Percentiles rank a stretch among this genome's conserved stretches.
These are phyloP conservation scores for Euphrasia arctica DNA, from an alignment of 305 asterid species.

Conservation along the genomic window DNA sequence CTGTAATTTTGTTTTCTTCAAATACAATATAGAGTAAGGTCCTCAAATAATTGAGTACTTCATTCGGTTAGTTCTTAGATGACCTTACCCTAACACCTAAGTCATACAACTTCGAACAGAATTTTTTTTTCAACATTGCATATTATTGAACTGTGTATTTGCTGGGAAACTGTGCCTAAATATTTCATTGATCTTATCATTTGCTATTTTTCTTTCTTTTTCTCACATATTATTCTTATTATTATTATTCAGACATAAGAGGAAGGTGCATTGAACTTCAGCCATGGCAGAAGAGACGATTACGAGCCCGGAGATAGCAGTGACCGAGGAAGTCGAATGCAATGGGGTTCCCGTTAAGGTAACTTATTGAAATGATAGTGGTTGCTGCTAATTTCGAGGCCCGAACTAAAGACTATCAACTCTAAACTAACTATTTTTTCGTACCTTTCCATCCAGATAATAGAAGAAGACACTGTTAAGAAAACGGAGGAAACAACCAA, in stretches of 20 bases:
- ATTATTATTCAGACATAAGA: slow-evolving; percentile 12
- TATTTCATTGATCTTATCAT: too few relatives aligned
- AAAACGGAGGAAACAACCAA: slow-evolving; percentile 39
- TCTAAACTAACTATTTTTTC: neutral
- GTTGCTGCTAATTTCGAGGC: too few relatives aligned
- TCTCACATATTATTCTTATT: neutral
- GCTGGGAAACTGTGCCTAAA: neutral
- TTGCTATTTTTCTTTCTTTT: too few relatives aligned
- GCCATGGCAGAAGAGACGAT: slow-evolving; percentile 58
- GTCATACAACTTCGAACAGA: too few relatives aligned
- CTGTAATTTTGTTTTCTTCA: too few relatives aligned
- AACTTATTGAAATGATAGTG: slow-evolving; percentile 14
- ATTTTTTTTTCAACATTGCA: too few relatives aligned
- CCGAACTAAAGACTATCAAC: too few relatives aligned
- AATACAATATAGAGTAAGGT: too few relatives aligned
- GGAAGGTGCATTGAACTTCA: slow-evolving; percentile 21
- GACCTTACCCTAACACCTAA: too few relatives aligned
- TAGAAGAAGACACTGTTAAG: slow-evolving; percentile 23
- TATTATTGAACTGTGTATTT: too few relatives aligned
- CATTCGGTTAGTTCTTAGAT: too few relatives aligned
- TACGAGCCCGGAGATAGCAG: slow-evolving; percentile 39
- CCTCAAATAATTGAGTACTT: too few relatives aligned
- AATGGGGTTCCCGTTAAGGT: slow-evolving; percentile 49
- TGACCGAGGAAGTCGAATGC: slow-evolving; percentile 35
- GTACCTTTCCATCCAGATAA: slow-evolving; percentile 28